These are phyloP conservation scores for Ustilago trichophora DNA, from an alignment of 1,284 basidiomycete species.

Conservation along the genomic window DNA sequence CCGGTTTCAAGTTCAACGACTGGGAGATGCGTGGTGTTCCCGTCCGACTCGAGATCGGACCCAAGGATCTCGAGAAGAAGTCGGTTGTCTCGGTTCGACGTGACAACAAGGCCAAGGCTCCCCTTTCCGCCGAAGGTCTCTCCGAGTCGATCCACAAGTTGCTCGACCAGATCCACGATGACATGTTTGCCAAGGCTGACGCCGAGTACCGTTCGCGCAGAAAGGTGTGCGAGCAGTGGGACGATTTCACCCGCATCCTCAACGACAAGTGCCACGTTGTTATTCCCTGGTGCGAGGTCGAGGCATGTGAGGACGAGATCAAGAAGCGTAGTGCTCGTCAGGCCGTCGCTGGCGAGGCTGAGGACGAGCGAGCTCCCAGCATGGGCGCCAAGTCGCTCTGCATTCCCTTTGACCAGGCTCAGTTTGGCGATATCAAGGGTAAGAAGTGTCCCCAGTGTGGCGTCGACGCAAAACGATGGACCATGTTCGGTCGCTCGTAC, in stretches of 20 bases:
- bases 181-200: constrained; percentile 86
- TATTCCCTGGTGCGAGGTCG: constrained; percentile 95
- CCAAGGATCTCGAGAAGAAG: constrained; percentile 85
- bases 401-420: constrained; percentile 93
- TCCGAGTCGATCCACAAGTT: constrained; percentile 67
- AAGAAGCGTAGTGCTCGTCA: constrained; percentile 84
- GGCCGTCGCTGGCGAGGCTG: constrained; percentile 49
- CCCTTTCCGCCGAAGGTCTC: constrained; percentile 41
- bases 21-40: constrained; percentile 94
- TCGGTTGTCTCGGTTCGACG: constrained; percentile 87
- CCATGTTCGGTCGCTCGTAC: constrained; percentile 66
- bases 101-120: constrained; percentile 74
- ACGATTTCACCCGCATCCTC: constrained; percentile 87
- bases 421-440: constrained; percentile 58
- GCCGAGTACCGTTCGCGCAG: constrained; percentile 79
- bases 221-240: constrained; percentile 81
- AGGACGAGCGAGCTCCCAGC: constrained; percentile 87
- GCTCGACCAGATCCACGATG: constrained; percentile 85
- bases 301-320: constrained; percentile 95
- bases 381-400: constrained; percentile 97
- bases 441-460: constrained; percentile 63
- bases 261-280: constrained; percentile 88
- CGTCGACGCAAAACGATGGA: constrained; percentile 63
- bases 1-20: constrained; percentile 98
- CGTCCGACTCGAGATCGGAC: constrained; percentile 94